These are phyloP conservation scores for Wolfiporia cocos DNA, from an alignment of 1,284 basidiomycete species.

Conservation along the genomic window DNA sequence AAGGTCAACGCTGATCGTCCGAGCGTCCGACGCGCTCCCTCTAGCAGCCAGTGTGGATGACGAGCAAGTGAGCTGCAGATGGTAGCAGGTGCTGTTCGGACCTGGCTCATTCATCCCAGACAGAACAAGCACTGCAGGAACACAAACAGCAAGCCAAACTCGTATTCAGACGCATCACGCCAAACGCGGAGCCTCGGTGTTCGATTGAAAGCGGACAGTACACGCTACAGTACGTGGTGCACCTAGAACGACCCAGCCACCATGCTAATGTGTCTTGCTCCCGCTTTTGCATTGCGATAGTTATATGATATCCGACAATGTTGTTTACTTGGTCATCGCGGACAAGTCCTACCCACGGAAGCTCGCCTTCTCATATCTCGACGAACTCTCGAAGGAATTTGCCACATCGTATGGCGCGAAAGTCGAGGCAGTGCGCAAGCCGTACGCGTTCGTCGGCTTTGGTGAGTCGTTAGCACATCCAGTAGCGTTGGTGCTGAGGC, in stretches of 20 bases:
- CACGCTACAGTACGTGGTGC: constrained; percentile 76
- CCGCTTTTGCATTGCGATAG: constrained; percentile 47
- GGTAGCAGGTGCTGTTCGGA: neutral
- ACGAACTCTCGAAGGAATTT: constrained; percentile 97
- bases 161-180: constrained; percentile 89
- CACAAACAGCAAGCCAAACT: constrained; percentile 99
- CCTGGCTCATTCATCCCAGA: constrained; percentile 40
- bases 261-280: too few relatives aligned
- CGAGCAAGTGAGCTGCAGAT: constrained; percentile 64
- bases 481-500: neutral
- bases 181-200: constrained; percentile 91
- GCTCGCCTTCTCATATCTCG: constrained; percentile 95
- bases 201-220: constrained; percentile 96
- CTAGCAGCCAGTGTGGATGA: constrained; percentile 94
- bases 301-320: constrained; percentile 91
- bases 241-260: too few relatives aligned
- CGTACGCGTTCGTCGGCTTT: constrained; percentile 95
- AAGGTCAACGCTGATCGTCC: constrained; percentile 84
- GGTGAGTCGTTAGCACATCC: constrained; percentile 44
- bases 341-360: constrained; percentile 98
- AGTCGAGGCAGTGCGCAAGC: constrained; percentile 80
- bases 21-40: constrained; percentile 89
- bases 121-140: constrained; percentile 88
- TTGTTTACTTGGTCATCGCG: constrained; percentile 93
- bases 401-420: constrained; percentile 85